Evolutionary conservation across 2,329 filamentous ascomycete genomes (phyloP), one percentile per base, ranked within the genome.

Genomic region (Colletotrichum australisinense): DNA sequence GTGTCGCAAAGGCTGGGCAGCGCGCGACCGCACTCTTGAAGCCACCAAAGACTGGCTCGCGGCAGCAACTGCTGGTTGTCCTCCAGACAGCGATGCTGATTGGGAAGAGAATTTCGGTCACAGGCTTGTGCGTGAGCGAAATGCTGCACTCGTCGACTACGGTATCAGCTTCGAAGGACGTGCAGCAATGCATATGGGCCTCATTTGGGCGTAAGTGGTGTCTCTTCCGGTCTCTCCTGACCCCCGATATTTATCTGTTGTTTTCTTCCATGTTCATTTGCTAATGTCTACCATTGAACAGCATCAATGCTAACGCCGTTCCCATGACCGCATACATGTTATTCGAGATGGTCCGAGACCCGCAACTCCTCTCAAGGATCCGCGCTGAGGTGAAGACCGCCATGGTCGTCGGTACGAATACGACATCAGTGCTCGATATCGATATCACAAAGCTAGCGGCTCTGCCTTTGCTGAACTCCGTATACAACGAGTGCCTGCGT

Each of bases 241-340:
- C 4, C 32, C 11, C 32, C 32, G 32, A 35, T 35, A 12, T 12
- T 35, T 35, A 4, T 5, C 32, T 35, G 32, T 35, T 35, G 11
- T 35, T 35, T 35, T 35, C 32, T 12, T 5, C 32, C 32, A 35
- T 35, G 9, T 3, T 12, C 32, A 35, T 16, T 14, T 42, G 58
- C 35, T 62, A 16, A 49, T n/a, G 3, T 22, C 42, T 24, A 30
- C 14, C 4, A 16, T 19, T 28, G 19, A 38, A 11, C 38, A 77
- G 76, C 3, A 77, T 77, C n/a, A 77, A 77, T 46, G 77, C 76
- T 0, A 77, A 77, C 56, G 76, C 76, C n/a, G 77, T 77, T 16
- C 76, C 76, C 0, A 77, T 77, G 76, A 76, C 76, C 3, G 76
- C 76, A 1, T 77, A 75, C 74, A 68, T 77, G 1, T 75, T 77